Evolutionary conservation across 2,329 filamentous ascomycete species (phyloP).

Genomic region (Aspergillus ustus): DNA sequence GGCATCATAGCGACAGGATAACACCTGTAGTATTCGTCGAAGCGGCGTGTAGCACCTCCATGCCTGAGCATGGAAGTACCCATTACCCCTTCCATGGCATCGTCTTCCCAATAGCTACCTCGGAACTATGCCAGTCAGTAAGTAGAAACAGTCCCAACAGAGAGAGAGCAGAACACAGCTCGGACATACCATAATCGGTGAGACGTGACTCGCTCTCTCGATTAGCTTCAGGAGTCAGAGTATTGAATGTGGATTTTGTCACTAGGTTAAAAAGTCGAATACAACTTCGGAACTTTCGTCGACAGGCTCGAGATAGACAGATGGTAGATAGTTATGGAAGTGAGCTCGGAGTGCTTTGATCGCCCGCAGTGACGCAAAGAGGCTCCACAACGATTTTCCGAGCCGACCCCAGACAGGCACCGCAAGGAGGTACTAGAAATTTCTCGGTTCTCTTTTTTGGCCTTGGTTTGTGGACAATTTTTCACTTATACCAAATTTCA

Average conservation of each 20-base stretch:
- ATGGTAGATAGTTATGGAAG: slow-evolving; percentile 9
- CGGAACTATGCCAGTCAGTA: slow-evolving; percentile 44
- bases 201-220: neutral
- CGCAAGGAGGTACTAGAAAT: slow-evolving; percentile 6
- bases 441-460: neutral
- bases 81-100: slow-evolving; percentile 57
- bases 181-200: slow-evolving; percentile 32
- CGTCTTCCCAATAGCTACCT: slow-evolving; percentile 58
- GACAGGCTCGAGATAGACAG: neutral
- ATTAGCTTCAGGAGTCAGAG: neutral
- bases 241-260: neutral
- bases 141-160: neutral
- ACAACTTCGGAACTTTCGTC: neutral
- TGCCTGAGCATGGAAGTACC: slow-evolving; percentile 58
- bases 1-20: slow-evolving; percentile 95
- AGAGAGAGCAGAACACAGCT: neutral
- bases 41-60: slow-evolving; percentile 67
- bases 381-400: slow-evolving; percentile 46
- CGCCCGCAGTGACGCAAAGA: slow-evolving; percentile 43
- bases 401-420: slow-evolving; percentile 39
- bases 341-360: slow-evolving; percentile 22
- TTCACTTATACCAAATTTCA: neutral
- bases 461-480: neutral
- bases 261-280: neutral
- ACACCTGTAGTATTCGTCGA: slow-evolving; percentile 98